A percentile compares a stretch with the other conserved stretches of the same genome.
Conservation (phyloP, 73 alveolate genomes). For the Paramecium bursaria region DNA sequence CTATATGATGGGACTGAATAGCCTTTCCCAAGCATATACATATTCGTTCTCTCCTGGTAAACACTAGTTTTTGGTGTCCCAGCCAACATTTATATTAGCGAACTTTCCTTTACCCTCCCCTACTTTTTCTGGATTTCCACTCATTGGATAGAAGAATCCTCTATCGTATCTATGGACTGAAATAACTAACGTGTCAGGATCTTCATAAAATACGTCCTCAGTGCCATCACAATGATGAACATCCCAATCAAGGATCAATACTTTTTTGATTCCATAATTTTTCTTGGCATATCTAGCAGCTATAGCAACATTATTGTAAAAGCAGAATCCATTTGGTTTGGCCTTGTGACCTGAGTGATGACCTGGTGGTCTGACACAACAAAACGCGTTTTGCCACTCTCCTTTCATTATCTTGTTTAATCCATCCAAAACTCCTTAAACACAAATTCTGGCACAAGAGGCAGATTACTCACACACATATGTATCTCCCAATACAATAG, state of each 20-base stretch:
- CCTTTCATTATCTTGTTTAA: conserved; percentile 34
- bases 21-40: conserved; percentile 86
- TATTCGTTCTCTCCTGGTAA: conserved; percentile 94
- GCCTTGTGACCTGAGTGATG: conserved; percentile 91
- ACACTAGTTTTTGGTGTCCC: conserved; percentile 73
- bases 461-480: conserved; percentile 12
- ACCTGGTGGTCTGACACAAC: conserved; percentile 95
- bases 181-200: conserved; percentile 86
- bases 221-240: conserved; percentile 99
- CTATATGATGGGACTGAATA: conserved; percentile 87
- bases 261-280: conserved; percentile 75
- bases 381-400: conserved; percentile 61
- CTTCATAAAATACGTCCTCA: conserved; percentile 89
- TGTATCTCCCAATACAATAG: too few species aligned
- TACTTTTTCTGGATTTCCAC: conserved; percentile 80
- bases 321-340: conserved; percentile 91
- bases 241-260: conserved; percentile 98
- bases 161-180: conserved; percentile 94
- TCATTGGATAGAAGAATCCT: conserved; percentile 85
- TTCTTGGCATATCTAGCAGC: conserved; percentile 91
- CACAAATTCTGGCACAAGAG: conserved; percentile 43
- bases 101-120: conserved; percentile 92
- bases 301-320: conserved; percentile 95
- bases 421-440: conserved; percentile 51
- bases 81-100: conserved; percentile 88